Evolutionary conservation across 1,284 basidiomycete genomes (phyloP), one percentile per base, ranked within the genome.

Genomic region (Golubevia sp.): DNA sequence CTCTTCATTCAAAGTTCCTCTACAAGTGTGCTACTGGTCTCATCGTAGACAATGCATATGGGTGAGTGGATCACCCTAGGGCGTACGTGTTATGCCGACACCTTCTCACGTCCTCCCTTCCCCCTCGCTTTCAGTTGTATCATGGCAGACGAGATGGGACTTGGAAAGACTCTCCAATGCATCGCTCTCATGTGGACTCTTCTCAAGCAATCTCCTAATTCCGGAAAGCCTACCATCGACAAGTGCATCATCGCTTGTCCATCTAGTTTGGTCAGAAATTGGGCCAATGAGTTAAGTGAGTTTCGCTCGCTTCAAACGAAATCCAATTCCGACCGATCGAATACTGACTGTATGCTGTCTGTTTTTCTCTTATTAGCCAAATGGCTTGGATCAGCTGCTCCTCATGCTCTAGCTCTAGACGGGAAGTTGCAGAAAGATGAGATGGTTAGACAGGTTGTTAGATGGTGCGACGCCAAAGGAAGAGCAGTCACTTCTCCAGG

Each of bases 171-270:
- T 3, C 87, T 99, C 5, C 96, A 99, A 83, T 99, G 97, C 79
- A 99, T 99, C 67, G 88, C 96, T 0, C 88, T 99, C 24, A 86
- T 99, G 74, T 99, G 94, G 93, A 98, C 96, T 0, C 85, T 99
- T n/a, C 86, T 98, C 65, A 97, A 95, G 84, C 97, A 99, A 80
- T 98, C 96, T 0, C 94, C 97, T 0, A 88, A 90, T 55, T 87
- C 94, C 0, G 89, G 91, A 25, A 97, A 91, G 83, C 87, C 90
- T 0, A 91, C 93, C 0, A 95, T 98, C 73, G 95, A 99, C 79
- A 99, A 99, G 84, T 96, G 92, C 64, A 95, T 99, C 83, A 97
- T 99, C 70, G 95, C 91, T 0, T 99, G 97, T 82, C 97, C 97
- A 0, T 94, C 94, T 2, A 97, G 93, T 86, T 86, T 99, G 60